phyloP scores from a whole-genome alignment of 73 alveolate species.

The Paramecium tetraurelia region DNA sequence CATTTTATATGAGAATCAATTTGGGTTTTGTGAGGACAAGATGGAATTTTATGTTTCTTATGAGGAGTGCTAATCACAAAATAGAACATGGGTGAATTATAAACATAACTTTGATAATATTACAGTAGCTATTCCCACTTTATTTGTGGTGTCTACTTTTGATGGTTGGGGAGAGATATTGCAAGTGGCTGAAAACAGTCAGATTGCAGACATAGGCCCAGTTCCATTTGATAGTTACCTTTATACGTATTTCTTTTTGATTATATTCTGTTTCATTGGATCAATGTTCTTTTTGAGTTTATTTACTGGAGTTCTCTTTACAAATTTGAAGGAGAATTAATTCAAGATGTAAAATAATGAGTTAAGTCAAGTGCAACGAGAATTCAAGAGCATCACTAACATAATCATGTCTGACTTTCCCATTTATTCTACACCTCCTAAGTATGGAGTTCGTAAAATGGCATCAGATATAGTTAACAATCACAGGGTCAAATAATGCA shows the following conservation, averaged over 20 bases:
- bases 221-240: not conserved
- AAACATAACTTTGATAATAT: slow-evolving; percentile 36
- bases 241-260: not conserved
- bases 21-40: slow-evolving; percentile 26
- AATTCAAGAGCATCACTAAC: not conserved
- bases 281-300: slow-evolving; percentile 39
- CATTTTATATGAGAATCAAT: not conserved
- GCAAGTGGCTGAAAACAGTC: not conserved
- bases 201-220: not conserved
- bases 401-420: not conserved
- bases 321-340: not conserved
- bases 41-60: not conserved
- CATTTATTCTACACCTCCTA: not conserved
- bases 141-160: slow-evolving; percentile 28
- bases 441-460: not conserved
- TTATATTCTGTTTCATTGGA: not conserved
- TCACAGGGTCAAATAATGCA: not conserved
- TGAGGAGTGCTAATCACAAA: not conserved
- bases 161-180: slow-evolving; percentile 48
- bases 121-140: not conserved
- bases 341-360: not conserved
- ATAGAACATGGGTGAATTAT: slow-evolving; percentile 3
- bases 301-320: not conserved
- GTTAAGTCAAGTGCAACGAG: not conserved
- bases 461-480: not conserved